Conservation (phyloP, 352 stramenopile genomes). For the Pythium guiyangense region DNA sequence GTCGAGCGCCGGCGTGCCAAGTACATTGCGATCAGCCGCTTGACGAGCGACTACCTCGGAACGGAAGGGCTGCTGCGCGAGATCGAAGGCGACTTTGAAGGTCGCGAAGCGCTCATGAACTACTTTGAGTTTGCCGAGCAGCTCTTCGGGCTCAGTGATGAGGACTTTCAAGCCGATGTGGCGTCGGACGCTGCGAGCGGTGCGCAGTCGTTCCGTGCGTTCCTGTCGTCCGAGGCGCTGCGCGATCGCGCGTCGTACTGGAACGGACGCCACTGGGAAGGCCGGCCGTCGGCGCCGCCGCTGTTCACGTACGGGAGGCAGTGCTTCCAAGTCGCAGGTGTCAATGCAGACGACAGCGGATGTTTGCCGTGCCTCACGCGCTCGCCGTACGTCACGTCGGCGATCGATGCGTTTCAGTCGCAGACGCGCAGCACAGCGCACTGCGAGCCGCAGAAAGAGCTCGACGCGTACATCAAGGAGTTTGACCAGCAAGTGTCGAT, state of each 20-base stretch:
- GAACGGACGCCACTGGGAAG: constrained; percentile 81
- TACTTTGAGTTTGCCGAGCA: constrained; percentile 69
- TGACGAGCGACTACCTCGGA: constrained; percentile 89
- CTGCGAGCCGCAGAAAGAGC: constrained; percentile 57
- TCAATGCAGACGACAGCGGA: constrained; percentile 24
- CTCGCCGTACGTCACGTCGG: constrained; percentile 46
- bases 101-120: constrained; percentile 60
- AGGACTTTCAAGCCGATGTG: constrained; percentile 26
- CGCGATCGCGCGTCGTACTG: constrained; percentile 67
- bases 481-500: constrained; percentile 81
- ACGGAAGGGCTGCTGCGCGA: constrained; percentile 67
- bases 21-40: constrained; percentile 90
- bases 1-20: constrained; percentile 91
- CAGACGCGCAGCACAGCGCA: constrained; percentile 22
- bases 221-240: constrained; percentile 38
- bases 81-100: constrained; percentile 81
- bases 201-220: constrained; percentile 37
- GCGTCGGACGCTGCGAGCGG: constrained; percentile 5
- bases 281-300: constrained; percentile 46
- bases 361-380: constrained; percentile 58
- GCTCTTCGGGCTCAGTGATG: constrained; percentile 57
- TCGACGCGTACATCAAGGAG: constrained; percentile 77
- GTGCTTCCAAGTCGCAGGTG: constrained; percentile 46
- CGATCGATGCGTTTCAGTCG: constrained; percentile 40
- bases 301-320: constrained; percentile 72